phyloP scores from a whole-genome alignment of 805 yeast genomes.

The Isabelozyma heimii region DNA sequence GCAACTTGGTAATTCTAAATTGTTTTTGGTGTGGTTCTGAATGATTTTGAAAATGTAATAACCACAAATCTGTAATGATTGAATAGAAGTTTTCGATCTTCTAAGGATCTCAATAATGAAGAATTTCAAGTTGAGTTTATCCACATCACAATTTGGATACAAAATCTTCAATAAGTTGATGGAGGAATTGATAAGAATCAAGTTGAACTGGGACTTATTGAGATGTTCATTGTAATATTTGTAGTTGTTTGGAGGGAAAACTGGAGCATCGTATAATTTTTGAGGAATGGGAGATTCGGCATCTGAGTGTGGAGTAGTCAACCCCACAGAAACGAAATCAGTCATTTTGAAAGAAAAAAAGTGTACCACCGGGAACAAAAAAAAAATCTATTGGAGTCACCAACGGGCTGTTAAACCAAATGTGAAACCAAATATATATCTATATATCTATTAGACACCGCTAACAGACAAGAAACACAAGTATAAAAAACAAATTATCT shows the following conservation, averaged over 20 bases:
- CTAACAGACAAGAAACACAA: too few species aligned
- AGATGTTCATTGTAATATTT: slow-evolving; percentile 38
- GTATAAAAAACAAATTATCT: too few species aligned
- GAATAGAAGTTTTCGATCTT: slow-evolving; percentile 46
- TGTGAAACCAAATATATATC: not conserved
- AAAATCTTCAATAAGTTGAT: slow-evolving; percentile 34
- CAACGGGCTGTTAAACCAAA: too few species aligned
- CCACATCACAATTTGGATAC: slow-evolving; percentile 15
- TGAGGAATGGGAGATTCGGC: not conserved
- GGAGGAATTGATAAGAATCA: slow-evolving; percentile 34
- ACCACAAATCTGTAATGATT: slow-evolving; percentile 64
- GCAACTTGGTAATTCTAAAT: slow-evolving; percentile 27
- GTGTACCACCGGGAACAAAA: not conserved
- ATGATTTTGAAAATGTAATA: slow-evolving; percentile 57
- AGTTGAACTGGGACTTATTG: slow-evolving; percentile 40
- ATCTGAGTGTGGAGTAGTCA: not conserved
- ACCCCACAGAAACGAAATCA: not conserved
- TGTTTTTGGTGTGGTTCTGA: slow-evolving; percentile 10
- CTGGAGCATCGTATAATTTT: not conserved
- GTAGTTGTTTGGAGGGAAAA: slow-evolving; percentile 32
- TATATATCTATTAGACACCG: too few species aligned
- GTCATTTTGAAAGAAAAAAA: too few species aligned
- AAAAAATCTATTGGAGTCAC: too few species aligned
- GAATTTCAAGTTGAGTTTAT: slow-evolving; percentile 30
- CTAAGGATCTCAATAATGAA: slow-evolving; percentile 41